A percentile compares a stretch with the other conserved stretches of the same genome.
phyloP scores from a whole-genome alignment of 2,329 filamentous ascomycete genomes.

The Leptoxyphium fumago region DNA sequence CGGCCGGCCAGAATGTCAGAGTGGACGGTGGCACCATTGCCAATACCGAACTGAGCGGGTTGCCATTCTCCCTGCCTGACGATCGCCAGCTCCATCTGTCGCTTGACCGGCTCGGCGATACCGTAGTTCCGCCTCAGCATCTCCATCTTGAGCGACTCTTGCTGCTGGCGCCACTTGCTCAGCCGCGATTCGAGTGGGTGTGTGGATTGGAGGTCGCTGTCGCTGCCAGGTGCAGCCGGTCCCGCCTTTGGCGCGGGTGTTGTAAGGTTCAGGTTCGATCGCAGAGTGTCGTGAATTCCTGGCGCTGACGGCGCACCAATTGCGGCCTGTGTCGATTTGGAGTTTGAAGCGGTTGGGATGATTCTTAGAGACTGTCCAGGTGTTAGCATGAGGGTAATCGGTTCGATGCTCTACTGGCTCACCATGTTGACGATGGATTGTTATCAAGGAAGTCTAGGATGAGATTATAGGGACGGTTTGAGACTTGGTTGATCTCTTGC shows the following conservation, averaged over 20 bases:
- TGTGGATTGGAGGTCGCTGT: conserved; percentile 40
- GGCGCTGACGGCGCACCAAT: conserved; percentile 74
- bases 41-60: conserved; percentile 48
- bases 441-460: too few relatives aligned
- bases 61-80: conserved; percentile 66
- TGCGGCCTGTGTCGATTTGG: conserved; percentile 32
- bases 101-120: conserved; percentile 78
- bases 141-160: conserved; percentile 79
- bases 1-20: conserved; percentile 75
- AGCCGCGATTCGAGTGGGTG: conserved; percentile 91
- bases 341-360: conserved; percentile 55
- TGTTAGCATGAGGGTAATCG: background rate
- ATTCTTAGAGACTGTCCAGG: conserved; percentile 52
- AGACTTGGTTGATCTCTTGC: too few relatives aligned
- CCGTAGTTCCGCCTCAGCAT: conserved; percentile 75
- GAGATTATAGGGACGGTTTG: too few relatives aligned
- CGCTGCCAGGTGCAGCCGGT: conserved; percentile 26
- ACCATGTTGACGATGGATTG: background rate
- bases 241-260: conserved; percentile 31
- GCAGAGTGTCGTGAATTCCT: conserved; percentile 85
- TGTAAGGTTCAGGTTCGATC: conserved; percentile 56
- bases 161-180: conserved; percentile 76
- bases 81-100: conserved; percentile 92
- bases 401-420: background rate
- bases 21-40: conserved; percentile 51